These are phyloP conservation scores for Penicillium verhagenii DNA, from an alignment of 495 filamentous ascomycete genomes.

Conservation along the genomic window DNA sequence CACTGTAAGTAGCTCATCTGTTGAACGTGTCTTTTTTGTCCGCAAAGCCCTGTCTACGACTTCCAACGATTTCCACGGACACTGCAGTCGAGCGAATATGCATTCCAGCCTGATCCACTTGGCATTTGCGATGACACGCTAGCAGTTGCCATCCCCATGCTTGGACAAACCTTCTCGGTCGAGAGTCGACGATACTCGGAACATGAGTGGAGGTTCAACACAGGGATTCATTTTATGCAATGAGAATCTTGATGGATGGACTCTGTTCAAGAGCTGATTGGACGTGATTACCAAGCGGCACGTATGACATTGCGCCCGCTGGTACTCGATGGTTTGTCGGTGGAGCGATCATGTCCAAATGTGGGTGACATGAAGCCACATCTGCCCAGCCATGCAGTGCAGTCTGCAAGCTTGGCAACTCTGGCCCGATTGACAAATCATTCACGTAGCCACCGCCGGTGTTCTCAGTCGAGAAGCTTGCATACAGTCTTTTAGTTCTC, in stretches of 20 bases:
- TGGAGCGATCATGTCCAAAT: background rate
- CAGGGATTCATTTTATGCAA: background rate
- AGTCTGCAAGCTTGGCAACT: background rate
- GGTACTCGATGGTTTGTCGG: background rate
- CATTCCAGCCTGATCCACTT: background rate
- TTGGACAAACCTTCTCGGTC: background rate
- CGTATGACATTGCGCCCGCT: background rate
- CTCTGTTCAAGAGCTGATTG: background rate
- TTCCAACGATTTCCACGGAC: background rate
- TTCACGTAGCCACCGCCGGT: background rate
- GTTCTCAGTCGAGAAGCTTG: background rate
- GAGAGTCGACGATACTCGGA: background rate
- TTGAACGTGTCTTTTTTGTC: no score
- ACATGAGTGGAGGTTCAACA: background rate
- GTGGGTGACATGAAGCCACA: background rate
- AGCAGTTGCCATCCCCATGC: background rate
- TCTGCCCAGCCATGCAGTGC: background rate
- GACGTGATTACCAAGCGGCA: background rate
- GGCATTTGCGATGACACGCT: background rate
- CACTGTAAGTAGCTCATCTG: background rate
- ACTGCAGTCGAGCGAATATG: background rate
- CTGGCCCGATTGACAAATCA: background rate
- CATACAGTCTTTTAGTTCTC: background rate
- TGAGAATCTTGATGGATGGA: background rate
- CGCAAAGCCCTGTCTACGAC: no score